phyloP scores from a whole-genome alignment of 163 green algal genomes.

The Scenedesmus sp. region DNA sequence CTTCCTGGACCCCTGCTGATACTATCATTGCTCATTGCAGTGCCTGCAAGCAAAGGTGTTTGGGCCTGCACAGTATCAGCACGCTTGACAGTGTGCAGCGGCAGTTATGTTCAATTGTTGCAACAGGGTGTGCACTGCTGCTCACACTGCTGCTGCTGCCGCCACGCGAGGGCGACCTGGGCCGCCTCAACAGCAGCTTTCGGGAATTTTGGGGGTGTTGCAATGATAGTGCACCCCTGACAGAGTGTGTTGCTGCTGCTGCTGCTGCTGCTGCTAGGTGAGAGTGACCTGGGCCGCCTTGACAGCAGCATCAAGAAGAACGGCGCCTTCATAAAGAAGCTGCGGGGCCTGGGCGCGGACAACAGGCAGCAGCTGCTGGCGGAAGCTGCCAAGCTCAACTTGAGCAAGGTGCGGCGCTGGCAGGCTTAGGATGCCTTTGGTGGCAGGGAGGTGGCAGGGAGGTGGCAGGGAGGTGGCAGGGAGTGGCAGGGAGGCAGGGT shows the following conservation, averaged over 20 bases:
- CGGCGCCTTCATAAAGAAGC: conserved; percentile 88
- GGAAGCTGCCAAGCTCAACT: conserved; percentile 87
- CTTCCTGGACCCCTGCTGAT: too few relatives aligned
- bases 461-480: too few relatives aligned
- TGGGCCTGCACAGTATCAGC: too few relatives aligned
- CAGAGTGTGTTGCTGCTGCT: not conserved
- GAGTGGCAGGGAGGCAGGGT: too few relatives aligned
- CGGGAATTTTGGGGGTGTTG: not conserved
- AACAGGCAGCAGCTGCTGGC: conserved; percentile 74
- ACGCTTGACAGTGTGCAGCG: too few relatives aligned
- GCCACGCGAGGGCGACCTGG: not conserved
- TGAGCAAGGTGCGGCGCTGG: conserved; percentile 69
- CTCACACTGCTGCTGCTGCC: too few relatives aligned
- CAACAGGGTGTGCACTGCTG: too few relatives aligned
- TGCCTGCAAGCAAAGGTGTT: too few relatives aligned
- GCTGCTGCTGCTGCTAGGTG: conserved; percentile 62
- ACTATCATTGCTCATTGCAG: too few relatives aligned
- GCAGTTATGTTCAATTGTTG: too few relatives aligned
- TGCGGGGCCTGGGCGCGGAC: conserved; percentile 88
- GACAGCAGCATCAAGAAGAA: conserved; percentile 97
- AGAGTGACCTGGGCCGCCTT: conserved; percentile 76
- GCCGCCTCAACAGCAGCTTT: not conserved
- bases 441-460: too few relatives aligned
- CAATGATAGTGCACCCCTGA: not conserved
- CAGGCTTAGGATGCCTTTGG: too few relatives aligned